Percentiles rank a stretch among this genome's conserved stretches.
phyloP scores from a whole-genome alignment of 495 filamentous ascomycete genomes.

The Astrothelium subdiscretum region DNA sequence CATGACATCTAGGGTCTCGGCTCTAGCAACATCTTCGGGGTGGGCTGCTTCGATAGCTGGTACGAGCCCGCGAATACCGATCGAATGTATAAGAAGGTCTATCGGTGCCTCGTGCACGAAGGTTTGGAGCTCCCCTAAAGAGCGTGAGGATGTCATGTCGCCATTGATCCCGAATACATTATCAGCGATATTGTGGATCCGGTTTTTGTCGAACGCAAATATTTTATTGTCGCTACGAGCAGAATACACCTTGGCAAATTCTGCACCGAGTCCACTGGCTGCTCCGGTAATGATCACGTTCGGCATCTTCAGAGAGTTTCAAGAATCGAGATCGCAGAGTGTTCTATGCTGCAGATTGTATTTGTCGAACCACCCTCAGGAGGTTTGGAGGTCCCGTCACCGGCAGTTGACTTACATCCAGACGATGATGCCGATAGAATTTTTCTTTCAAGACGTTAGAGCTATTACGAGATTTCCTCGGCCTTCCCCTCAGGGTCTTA shows the following conservation, averaged over 20 bases:
- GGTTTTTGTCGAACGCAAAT: constrained; percentile 11
- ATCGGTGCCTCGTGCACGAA: constrained; percentile 13
- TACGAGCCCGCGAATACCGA: constrained; percentile 29
- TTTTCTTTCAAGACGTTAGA: no score
- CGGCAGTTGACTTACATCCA: background rate
- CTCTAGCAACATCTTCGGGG: constrained; percentile 18
- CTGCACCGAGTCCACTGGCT: constrained; percentile 18
- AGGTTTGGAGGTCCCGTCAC: background rate
- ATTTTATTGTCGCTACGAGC: constrained; percentile 1
- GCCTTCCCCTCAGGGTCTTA: background rate
- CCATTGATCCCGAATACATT: constrained; percentile 9
- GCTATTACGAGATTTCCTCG: background rate
- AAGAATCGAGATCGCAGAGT: background rate
- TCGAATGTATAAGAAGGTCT: constrained; percentile 26
- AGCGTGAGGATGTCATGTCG: constrained; percentile 7
- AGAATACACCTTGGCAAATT: constrained; percentile 14
- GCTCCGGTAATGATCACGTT: constrained; percentile 20
- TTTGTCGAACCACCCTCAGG: background rate
- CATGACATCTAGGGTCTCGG: constrained; percentile 26
- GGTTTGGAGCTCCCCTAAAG: constrained; percentile 9
- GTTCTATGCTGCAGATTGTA: background rate
- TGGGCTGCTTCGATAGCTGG: constrained; percentile 13
- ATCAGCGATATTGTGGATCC: background rate
- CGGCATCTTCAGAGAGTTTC: constrained; percentile 4
- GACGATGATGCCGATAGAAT: background rate